Conservation (phyloP, 345 rosid genomes). For the Heritiera fomes region DNA sequence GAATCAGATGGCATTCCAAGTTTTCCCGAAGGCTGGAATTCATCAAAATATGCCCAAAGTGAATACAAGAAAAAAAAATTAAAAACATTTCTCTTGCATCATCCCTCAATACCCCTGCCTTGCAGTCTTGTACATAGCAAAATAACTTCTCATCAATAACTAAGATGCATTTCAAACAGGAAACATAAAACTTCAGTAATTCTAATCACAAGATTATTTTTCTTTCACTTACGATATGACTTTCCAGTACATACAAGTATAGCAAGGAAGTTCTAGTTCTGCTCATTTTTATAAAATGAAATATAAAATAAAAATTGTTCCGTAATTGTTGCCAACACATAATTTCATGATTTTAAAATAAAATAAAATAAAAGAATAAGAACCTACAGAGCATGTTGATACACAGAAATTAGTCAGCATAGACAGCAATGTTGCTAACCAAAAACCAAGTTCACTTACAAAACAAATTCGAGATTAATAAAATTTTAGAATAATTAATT, state of each 20-base stretch:
- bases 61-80: not conserved
- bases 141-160: not conserved
- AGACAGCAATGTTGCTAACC: not conserved
- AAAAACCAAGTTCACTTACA: not conserved
- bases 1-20: constrained; percentile 32
- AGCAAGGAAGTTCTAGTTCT: not conserved
- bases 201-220: not conserved
- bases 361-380: too few relatives aligned
- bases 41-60: not conserved
- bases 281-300: not conserved
- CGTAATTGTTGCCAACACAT: not conserved
- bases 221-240: not conserved
- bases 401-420: not conserved
- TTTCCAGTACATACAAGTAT: not conserved
- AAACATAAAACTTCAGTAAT: not conserved
- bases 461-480: not conserved
- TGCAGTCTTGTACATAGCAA: not conserved
- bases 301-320: not conserved
- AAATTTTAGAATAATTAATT: not conserved
- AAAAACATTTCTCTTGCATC: not conserved
- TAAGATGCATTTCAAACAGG: not conserved
- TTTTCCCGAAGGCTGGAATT: constrained; percentile 34
- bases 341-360: too few relatives aligned
- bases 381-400: not conserved
- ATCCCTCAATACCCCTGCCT: not conserved